These are phyloP conservation scores for Aspergillus nanangensis DNA, from an alignment of 495 filamentous ascomycete genomes.

Conservation along the genomic window DNA sequence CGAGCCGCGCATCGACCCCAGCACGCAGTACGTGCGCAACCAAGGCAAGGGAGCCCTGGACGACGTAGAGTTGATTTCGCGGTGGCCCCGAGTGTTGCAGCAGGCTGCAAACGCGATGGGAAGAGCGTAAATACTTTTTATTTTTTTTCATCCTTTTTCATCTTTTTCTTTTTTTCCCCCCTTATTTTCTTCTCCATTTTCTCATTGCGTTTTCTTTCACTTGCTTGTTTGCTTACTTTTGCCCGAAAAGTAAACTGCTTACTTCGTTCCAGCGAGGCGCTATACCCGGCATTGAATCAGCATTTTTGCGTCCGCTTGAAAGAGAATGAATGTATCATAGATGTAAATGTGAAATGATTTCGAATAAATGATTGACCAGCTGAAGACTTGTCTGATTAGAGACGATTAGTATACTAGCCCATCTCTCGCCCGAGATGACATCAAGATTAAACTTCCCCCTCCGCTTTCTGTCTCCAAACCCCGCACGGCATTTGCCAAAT, in stretches of 20 bases:
- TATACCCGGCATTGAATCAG: slow-evolving; percentile 29
- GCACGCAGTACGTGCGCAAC: slow-evolving; percentile 60
- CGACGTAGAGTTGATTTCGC: slow-evolving; percentile 42
- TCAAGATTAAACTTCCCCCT: not conserved
- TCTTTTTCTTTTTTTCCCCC: slow-evolving; percentile 3
- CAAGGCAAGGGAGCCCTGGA: slow-evolving; percentile 43
- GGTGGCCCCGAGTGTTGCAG: slow-evolving; percentile 42
- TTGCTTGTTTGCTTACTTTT: slow-evolving; percentile 6
- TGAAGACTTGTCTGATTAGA: not conserved
- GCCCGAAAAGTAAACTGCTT: no score
- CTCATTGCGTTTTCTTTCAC: slow-evolving; percentile 6
- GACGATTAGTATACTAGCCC: no score
- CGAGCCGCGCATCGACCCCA: slow-evolving; percentile 66
- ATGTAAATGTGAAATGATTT: slow-evolving; percentile 1
- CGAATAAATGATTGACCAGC: not conserved
- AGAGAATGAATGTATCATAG: slow-evolving; percentile 2
- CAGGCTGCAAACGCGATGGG: slow-evolving; percentile 32
- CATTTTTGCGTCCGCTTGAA: not conserved
- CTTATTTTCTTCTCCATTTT: slow-evolving; percentile 3
- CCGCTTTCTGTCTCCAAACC: no score
- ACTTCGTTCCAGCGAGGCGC: slow-evolving; percentile 27
- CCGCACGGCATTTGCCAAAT: not conserved
- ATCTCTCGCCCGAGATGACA: not conserved
- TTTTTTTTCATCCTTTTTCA: not conserved
- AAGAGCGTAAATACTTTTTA: slow-evolving; percentile 1